A percentile compares a stretch with the other conserved stretches of the same genome.
Conservation (phyloP, 495 filamentous ascomycete genomes). For the Neurospora tetraspora region DNA sequence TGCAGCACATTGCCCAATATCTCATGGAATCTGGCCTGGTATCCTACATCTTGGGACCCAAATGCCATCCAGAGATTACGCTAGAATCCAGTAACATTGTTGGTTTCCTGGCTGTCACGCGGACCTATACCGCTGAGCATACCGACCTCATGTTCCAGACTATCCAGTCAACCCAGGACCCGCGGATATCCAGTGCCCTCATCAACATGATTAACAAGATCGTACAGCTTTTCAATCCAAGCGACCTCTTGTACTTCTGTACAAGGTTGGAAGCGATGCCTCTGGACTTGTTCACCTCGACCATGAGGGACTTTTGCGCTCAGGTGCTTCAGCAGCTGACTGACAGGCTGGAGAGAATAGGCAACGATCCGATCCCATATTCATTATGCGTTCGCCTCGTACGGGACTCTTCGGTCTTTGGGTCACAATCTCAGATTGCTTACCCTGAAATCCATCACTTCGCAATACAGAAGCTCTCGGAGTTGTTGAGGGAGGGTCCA, state of each 20-base stretch:
- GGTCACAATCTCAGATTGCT: slow-evolving; percentile 28
- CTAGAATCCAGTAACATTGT: slow-evolving; percentile 71
- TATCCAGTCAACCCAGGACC: slow-evolving; percentile 72
- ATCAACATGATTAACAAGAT: slow-evolving; percentile 64
- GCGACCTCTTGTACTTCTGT: slow-evolving; percentile 58
- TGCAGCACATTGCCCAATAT: slow-evolving; percentile 56
- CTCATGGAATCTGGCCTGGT: slow-evolving; percentile 57
- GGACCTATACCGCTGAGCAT: slow-evolving; percentile 57
- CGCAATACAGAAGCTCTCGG: slow-evolving; percentile 43
- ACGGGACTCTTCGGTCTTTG: slow-evolving; percentile 47
- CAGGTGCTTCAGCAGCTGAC: slow-evolving; percentile 24
- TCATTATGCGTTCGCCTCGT: slow-evolving; percentile 56
- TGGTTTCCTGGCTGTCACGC: slow-evolving; percentile 77
- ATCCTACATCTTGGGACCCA: slow-evolving; percentile 80
- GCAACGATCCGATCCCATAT: slow-evolving; percentile 29
- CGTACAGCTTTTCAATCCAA: slow-evolving; percentile 45
- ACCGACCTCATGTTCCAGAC: slow-evolving; percentile 81
- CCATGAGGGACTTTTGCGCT: slow-evolving; percentile 44
- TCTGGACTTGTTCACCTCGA: slow-evolving; percentile 43
- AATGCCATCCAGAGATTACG: slow-evolving; percentile 87
- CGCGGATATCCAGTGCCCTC: slow-evolving; percentile 70
- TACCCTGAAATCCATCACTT: slow-evolving; percentile 46
- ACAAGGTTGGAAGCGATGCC: slow-evolving; percentile 62
- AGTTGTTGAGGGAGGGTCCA: slow-evolving; percentile 32
- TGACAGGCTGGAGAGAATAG: slow-evolving; percentile 10